These are phyloP conservation scores for Citrus australasica DNA, from an alignment of 345 rosid genomes.

Conservation along the genomic window DNA sequence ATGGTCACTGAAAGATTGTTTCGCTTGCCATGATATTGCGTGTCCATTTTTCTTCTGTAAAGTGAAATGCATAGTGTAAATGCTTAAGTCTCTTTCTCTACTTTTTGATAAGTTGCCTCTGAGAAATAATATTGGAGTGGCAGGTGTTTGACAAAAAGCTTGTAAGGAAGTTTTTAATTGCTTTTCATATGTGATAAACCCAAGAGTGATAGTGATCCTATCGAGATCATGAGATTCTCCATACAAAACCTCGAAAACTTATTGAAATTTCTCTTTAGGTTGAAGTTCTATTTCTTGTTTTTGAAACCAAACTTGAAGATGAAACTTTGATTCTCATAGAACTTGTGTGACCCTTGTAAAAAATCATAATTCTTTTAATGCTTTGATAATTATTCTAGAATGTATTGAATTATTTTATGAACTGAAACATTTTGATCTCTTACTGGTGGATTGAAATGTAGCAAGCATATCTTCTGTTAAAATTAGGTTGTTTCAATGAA, in stretches of 20 bases:
- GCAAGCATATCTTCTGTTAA: neutral
- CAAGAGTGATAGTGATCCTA: neutral
- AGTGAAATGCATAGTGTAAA: neutral
- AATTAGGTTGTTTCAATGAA: neutral
- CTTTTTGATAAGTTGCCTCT: constrained; percentile 6
- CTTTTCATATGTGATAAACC: neutral
- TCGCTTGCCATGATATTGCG: neutral
- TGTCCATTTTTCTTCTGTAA: neutral
- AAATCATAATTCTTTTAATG: neutral
- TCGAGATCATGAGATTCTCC: neutral
- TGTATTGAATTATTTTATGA: neutral
- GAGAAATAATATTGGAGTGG: neutral
- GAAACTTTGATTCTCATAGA: neutral
- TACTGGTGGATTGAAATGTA: neutral
- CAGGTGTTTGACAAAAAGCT: no score
- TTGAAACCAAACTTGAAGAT: neutral
- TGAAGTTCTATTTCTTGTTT: neutral
- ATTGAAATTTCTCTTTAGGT: neutral
- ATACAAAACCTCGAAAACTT: no score
- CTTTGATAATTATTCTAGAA: neutral
- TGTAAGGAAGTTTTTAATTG: neutral
- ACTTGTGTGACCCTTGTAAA: neutral
- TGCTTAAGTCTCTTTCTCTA: no score
- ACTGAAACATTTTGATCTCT: neutral
- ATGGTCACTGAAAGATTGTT: neutral